These are phyloP conservation scores for Lanzia echinophila DNA, from an alignment of 2,329 filamentous ascomycete species.

Conservation along the genomic window DNA sequence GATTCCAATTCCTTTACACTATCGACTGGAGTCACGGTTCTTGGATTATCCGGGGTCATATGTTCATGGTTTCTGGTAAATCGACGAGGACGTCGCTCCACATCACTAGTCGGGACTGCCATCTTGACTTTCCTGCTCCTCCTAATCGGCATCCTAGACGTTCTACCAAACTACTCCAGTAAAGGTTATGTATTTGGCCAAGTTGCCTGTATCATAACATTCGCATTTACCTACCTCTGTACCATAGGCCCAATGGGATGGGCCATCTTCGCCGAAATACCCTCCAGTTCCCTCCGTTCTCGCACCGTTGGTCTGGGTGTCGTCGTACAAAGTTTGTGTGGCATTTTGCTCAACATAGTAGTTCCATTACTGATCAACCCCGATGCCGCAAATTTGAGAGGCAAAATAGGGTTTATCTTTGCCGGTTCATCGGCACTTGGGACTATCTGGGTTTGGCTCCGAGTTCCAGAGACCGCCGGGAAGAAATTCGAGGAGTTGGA, in stretches of 20 bases:
- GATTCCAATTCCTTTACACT: constrained; percentile 32
- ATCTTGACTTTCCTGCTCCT: constrained; percentile 1
- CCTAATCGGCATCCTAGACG: constrained; percentile 5
- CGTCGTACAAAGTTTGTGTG: constrained; percentile 7
- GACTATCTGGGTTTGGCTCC: constrained; percentile 2
- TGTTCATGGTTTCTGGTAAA: constrained; percentile 10
- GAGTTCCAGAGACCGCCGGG: constrained; percentile 4
- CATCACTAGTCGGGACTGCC: constrained; percentile 3
- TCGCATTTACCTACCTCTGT: constrained; percentile 6
- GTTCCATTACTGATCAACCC: constrained; percentile 8
- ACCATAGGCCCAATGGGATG: constrained; percentile 7
- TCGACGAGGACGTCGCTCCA: constrained; percentile 9
- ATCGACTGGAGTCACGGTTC: constrained; percentile 1
- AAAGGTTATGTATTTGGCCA: constrained; percentile 2
- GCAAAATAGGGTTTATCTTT: constrained; percentile 10
- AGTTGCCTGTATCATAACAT: constrained; percentile 5
- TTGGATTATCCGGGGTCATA: constrained; percentile 2
- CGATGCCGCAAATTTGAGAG: constrained; percentile 4
- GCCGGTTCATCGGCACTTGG: not conserved
- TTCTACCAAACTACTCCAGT: constrained; percentile 6
- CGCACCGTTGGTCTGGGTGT: constrained; percentile 6
- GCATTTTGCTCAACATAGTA: constrained; percentile 7
- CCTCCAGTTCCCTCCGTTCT: not conserved
- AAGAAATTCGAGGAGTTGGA: constrained; percentile 7
- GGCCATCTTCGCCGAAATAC: constrained; percentile 9